Conservation (phyloP, 371 early-diverging fungal genomes). For the Modicella reniformis region DNA sequence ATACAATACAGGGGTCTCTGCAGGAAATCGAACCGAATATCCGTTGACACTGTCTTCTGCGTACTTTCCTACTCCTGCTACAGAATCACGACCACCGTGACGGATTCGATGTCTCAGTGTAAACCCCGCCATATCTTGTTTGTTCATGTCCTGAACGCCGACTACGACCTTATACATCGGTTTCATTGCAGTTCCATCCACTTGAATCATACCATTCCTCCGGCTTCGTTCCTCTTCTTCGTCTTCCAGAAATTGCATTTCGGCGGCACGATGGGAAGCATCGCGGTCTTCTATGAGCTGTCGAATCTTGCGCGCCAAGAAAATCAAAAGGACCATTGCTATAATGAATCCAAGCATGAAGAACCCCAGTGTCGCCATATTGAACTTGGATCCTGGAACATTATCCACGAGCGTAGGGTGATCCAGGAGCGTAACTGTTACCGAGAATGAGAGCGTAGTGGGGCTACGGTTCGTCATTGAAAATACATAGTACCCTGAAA, state of each 20-base stretch:
- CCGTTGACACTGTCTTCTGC: background rate
- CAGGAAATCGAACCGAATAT: slow-evolving; percentile 1
- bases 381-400: slow-evolving; percentile 21
- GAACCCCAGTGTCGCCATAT: slow-evolving; percentile 46
- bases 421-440: slow-evolving; percentile 34
- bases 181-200: slow-evolving; percentile 32
- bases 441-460: slow-evolving; percentile 25
- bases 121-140: slow-evolving; percentile 2
- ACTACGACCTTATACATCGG: slow-evolving; percentile 45
- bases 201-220: slow-evolving; percentile 14
- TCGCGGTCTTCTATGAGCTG: slow-evolving; percentile 51
- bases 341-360: slow-evolving; percentile 49
- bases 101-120: slow-evolving; percentile 22
- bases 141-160: slow-evolving; percentile 41
- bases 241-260: slow-evolving; percentile 42
- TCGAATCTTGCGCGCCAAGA: slow-evolving; percentile 49
- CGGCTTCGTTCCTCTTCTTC: slow-evolving; percentile 32
- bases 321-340: slow-evolving; percentile 26
- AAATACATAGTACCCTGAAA: slow-evolving; percentile 51
- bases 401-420: slow-evolving; percentile 30
- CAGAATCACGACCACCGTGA: background rate
- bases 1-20: too few relatives aligned
- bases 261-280: slow-evolving; percentile 31
- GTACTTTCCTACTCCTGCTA: background rate
- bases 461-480: slow-evolving; percentile 42